These are phyloP conservation scores for Camelina laxa DNA, from an alignment of 345 rosid species.

Conservation along the genomic window DNA sequence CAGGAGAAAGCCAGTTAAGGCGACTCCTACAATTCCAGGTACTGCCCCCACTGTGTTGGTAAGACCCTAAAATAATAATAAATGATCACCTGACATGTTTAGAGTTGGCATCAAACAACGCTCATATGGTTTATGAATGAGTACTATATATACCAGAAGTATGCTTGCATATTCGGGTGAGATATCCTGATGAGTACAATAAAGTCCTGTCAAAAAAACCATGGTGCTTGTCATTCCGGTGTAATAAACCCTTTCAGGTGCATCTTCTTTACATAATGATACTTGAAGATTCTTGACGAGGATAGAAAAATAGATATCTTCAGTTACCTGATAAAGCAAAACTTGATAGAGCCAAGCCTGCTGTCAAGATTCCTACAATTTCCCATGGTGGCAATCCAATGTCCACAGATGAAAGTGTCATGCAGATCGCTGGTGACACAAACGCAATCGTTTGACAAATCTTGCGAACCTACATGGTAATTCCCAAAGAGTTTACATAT, in stretches of 20 bases:
- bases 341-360: slow-evolving; percentile 90
- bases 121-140: neutral
- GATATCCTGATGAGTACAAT: slow-evolving; percentile 97
- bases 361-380: slow-evolving; percentile 80
- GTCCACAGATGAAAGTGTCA: slow-evolving; percentile 82
- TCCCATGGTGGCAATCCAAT: slow-evolving; percentile 95
- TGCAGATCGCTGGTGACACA: slow-evolving; percentile 88
- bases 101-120: neutral
- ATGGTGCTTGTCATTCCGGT: neutral
- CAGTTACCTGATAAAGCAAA: slow-evolving; percentile 85
- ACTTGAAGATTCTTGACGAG: slow-evolving; percentile 14
- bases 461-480: slow-evolving; percentile 74
- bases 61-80: slow-evolving; percentile 60
- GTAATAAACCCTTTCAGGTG: neutral
- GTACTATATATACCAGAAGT: slow-evolving; percentile 59
- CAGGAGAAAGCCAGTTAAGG: slow-evolving; percentile 89
- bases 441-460: slow-evolving; percentile 90
- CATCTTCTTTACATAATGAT: slow-evolving; percentile 8
- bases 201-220: slow-evolving; percentile 44
- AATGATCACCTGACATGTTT: neutral
- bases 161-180: slow-evolving; percentile 95
- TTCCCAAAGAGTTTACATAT: slow-evolving; percentile 30
- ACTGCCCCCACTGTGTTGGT: slow-evolving; percentile 92
- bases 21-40: slow-evolving; percentile 91
- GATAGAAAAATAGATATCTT: slow-evolving; percentile 14